A percentile compares a stretch with the other conserved stretches of the same genome.
These are phyloP conservation scores for Globisporangium rhizosaccharum DNA, from an alignment of 352 stramenopile species.

Conservation along the genomic window DNA sequence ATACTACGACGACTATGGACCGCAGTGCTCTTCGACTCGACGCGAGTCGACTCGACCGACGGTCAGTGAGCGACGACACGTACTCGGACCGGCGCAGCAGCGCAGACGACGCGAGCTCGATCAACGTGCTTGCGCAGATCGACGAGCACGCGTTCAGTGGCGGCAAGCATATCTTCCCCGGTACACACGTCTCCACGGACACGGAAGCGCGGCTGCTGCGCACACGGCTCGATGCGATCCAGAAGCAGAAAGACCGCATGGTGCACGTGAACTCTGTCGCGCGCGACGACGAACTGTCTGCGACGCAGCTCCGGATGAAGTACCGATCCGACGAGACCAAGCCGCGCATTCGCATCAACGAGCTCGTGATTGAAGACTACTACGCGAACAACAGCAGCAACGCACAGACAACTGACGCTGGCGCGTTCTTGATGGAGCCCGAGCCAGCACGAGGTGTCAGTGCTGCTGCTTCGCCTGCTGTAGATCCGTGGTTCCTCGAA, in stretches of 20 bases:
- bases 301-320: slow-evolving; percentile 42
- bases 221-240: slow-evolving; percentile 66
- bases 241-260: slow-evolving; percentile 74
- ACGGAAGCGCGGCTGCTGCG: slow-evolving; percentile 78
- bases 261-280: slow-evolving; percentile 19
- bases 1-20: background rate
- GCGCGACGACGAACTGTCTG: slow-evolving; percentile 53
- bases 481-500: slow-evolving; percentile 64
- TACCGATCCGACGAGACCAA: slow-evolving; percentile 41
- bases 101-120: slow-evolving; percentile 1
- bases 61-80: slow-evolving; percentile 17
- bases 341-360: slow-evolving; percentile 66
- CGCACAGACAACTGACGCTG: slow-evolving; percentile 19
- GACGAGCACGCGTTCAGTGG: slow-evolving; percentile 76
- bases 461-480: background rate
- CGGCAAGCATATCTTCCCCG: slow-evolving; percentile 59
- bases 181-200: slow-evolving; percentile 57
- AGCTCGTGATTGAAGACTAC: slow-evolving; percentile 85
- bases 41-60: background rate
- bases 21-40: background rate
- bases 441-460: slow-evolving; percentile 5
- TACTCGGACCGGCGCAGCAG: slow-evolving; percentile 4
- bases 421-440: slow-evolving; percentile 55
- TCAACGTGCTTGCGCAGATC: slow-evolving; percentile 71
- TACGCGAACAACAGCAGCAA: slow-evolving; percentile 36